Base-by-base conservation (phyloP, 495 filamentous ascomycete genomes). In the Tuber borchii region DNA sequence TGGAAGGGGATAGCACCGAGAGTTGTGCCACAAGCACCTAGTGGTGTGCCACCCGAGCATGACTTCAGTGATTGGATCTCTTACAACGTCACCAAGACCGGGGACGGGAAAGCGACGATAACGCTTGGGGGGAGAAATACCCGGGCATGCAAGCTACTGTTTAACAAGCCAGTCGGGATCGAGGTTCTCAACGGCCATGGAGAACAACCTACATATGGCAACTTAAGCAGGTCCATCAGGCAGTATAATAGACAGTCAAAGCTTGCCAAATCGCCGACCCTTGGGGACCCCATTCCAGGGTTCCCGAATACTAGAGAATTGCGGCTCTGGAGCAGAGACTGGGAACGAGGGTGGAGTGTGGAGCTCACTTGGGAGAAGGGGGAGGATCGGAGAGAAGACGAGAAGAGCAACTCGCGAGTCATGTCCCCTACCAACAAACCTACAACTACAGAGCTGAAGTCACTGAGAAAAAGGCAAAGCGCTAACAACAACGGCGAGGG, bases 331-430 rank as follows among this genome's bases (percentile, higher is more conserved):
- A 90, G 91, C 84, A 87, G 92, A 72, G 87, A 89, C 26, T 97
- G 93, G 92, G 88, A 89, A 40, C 87, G 87, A 34, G 85, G 85
- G 45, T 97, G 94, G 93, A 87, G 86, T 20, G 91, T 97, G 12
- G 89, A 91, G 79, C 88, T 97, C 1, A 85, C 88, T 46, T 95
- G 94, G 90, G 80, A 83, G 4, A 56, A 61, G 34, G 73, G 82
- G 40, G 83, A 86, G 65, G 51, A 26, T 61, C 51, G 26, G 81
- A 83, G 5, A 73, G 56, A 79, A 7, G 69, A 71, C 8, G 39
- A 42, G 17, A 39, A 69, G 17, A 20, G 16, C 19, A 37, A 76
- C 7, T 34, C 56, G 26, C 12, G 14, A 17, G 26, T 8, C 26
- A 65, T 65, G 26, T 65, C 56, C 34, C 0, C 48, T n/a, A 65